Base-by-base conservation (phyloP, 495 filamentous ascomycete genomes). In the Aspergillus hancockii region DNA sequence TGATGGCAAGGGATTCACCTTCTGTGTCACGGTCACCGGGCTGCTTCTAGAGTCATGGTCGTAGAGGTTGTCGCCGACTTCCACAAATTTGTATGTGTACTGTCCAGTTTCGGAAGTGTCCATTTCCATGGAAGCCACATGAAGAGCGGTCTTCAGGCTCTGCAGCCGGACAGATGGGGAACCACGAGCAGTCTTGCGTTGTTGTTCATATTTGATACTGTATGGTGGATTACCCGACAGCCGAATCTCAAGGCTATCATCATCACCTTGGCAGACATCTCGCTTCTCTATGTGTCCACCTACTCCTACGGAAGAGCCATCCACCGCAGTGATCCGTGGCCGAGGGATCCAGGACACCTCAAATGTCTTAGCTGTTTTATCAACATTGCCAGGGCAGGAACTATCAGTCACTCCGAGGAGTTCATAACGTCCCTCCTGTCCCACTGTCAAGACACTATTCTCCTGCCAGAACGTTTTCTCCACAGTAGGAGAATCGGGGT, bases 211-310 rank as follows among this genome's bases (percentile, higher is more conserved):
- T 59, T 92, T 82, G 34, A 96, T 81, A 60, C 83, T 81, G 63
- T 88, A 98, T 2, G 94, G 94, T n/a, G 91, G 83, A 73, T 80
- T 86, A 80, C 93, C 93, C 60, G 81, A 81, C 59, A 98, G 81
- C 21, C 81, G 75, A 50, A 98, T 73, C 63, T 97, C 93, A 51
- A 96, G 83, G 25, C 85, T 83, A 66, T 97, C 93, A 60, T 93
- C 88, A 51, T 97, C 93, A 18, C 94, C 93, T 74, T 98, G 91
- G 64, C 94, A 98, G 52, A 98, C 85, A 60, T 89, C 86, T n/a
- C 83, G 80, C 70, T 93, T 90, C 58, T 85, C 67, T 66, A 91
- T 55, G 75, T 80, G 38, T 74, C 74, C 53, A 70, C 79, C 54
- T 71, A 67, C 25, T 62, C 72, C 65, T 13, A 92, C 75, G 28